Evolutionary conservation across 129 eudicot species (phyloP), one percentile per base, ranked within the genome.

Genomic region (Lactuca sativa): DNA sequence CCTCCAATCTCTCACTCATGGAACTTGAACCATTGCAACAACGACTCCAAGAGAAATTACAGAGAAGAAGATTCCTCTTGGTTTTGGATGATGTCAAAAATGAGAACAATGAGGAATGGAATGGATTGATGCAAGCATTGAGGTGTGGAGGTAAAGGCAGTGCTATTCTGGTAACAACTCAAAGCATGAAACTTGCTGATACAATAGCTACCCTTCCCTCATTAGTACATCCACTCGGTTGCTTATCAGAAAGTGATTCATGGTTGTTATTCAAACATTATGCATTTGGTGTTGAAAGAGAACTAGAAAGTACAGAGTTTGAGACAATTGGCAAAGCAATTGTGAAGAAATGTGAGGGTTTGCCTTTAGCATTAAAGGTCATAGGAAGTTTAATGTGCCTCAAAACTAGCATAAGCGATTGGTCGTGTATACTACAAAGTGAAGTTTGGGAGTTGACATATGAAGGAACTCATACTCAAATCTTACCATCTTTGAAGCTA

Each of bases 351-450:
- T 77, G 81, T 54, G 75, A 54, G 59, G 81, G 76, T 54, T 62
- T 77, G 71, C 81, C 81, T 53, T 77, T 77, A 77, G 58, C 81
- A 69, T 13, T 76, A 51, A 77, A 69, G 53, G 71, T 69, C 43
- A 5, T 77, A 69, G 81, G 81, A 69, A 77, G 76, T 65, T 77
- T 62, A 55, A 69, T 77, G 75, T 69, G 81, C 25, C 14, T 69
- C 59, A 77, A 77, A 69, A 69, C 52, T 13, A 52, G 66, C 70
- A 15, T 55, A 63, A 69, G 40, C 17, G 81, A 76, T 38, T 77
- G 81, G 76, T 69, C 41, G 36, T 69, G 71, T 13, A 51, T 77
- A 38, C 59, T 52, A 15, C 66, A 77, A 56, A 77, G 81, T 62
- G 81, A 77, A 43, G 76, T 54, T 69, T 77, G 81, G 81, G 81